phyloP scores from a whole-genome alignment of 2,329 filamentous ascomycete species.

The Xylariales sp. region DNA sequence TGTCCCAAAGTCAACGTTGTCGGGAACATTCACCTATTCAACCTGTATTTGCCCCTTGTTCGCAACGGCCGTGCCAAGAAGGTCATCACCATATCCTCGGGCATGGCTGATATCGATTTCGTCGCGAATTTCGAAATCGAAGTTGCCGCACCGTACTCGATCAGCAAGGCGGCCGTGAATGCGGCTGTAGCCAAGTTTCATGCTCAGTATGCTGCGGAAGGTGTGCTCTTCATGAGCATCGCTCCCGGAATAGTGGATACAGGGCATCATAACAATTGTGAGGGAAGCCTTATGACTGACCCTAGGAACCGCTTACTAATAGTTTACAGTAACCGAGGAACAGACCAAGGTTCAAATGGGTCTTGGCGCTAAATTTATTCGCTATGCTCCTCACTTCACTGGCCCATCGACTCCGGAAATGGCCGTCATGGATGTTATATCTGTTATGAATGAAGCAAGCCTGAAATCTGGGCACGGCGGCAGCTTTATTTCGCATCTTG shows the following conservation, averaged over 20 bases:
- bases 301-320: too few relatives aligned
- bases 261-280: not conserved
- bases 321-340: not conserved
- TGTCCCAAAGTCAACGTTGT: slow-evolving; percentile 39
- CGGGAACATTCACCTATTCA: slow-evolving; percentile 46
- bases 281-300: too few relatives aligned
- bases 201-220: slow-evolving; percentile 35
- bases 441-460: slow-evolving; percentile 20
- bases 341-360: slow-evolving; percentile 1
- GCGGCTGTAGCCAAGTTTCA: slow-evolving; percentile 32
- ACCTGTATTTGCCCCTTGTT: slow-evolving; percentile 47
- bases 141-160: slow-evolving; percentile 42
- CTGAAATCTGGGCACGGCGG: slow-evolving; percentile 36
- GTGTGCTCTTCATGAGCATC: slow-evolving; percentile 39
- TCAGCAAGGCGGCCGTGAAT: slow-evolving; percentile 26
- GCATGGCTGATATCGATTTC: slow-evolving; percentile 34
- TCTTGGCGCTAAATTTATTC: slow-evolving; percentile 14
- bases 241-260: slow-evolving; percentile 37
- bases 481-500: slow-evolving; percentile 48
- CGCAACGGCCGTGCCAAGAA: slow-evolving; percentile 47
- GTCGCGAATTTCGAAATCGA: slow-evolving; percentile 19
- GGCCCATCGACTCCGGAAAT: slow-evolving; percentile 18
- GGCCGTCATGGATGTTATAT: slow-evolving; percentile 15
- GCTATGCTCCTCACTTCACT: slow-evolving; percentile 20
- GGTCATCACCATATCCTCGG: slow-evolving; percentile 43